These are phyloP conservation scores for Salix suchowensis DNA, from an alignment of 345 rosid genomes.

Conservation along the genomic window DNA sequence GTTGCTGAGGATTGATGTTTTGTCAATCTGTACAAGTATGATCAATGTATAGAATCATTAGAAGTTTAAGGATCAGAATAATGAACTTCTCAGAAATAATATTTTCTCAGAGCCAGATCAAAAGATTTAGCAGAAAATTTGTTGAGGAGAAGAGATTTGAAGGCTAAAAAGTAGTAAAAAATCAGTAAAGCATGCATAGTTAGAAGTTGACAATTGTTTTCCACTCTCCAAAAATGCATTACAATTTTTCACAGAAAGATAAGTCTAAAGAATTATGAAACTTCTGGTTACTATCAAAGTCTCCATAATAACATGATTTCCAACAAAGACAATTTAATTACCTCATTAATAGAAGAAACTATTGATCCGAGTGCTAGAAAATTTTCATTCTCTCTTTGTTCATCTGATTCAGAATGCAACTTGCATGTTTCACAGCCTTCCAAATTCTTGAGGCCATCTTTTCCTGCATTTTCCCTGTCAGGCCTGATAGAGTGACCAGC, in stretches of 20 bases:
- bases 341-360: conserved; percentile 64
- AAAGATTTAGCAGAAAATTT: background rate
- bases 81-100: background rate
- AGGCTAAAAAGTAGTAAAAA: background rate
- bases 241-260: background rate
- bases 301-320: background rate
- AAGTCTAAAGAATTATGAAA: background rate
- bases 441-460: conserved; percentile 2
- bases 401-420: conserved; percentile 23
- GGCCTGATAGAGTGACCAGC: background rate
- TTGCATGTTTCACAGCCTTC: conserved; percentile 9
- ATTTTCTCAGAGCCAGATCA: background rate
- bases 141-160: background rate
- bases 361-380: conserved; percentile 50
- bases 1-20: conserved; percentile 54
- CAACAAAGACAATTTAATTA: conserved; percentile 14
- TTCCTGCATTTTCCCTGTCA: conserved; percentile 21
- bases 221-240: background rate
- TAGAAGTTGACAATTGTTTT: background rate
- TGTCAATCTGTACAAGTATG: conserved; percentile 21
- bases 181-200: background rate
- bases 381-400: conserved; percentile 47
- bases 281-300: background rate
- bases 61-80: background rate
- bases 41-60: background rate